Conservation (phyloP, 129 eudicot genomes). For the Flaveria robusta region DNA sequence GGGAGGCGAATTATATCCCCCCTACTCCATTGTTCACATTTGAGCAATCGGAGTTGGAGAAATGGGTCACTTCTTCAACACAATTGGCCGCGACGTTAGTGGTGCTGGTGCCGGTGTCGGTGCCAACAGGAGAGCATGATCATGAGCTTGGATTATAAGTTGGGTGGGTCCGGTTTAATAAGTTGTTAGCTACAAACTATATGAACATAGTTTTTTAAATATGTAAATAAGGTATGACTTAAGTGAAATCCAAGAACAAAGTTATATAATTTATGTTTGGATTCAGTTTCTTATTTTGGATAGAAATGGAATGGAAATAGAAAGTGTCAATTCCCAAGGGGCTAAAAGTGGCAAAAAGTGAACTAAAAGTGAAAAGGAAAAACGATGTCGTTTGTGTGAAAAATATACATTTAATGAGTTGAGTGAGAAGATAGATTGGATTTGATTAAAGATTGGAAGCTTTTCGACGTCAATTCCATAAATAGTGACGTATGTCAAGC, state of each 20-base stretch:
- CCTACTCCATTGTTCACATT: constrained; percentile 29
- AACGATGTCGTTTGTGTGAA: constrained; percentile 18
- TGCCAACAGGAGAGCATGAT: neutral
- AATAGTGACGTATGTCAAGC: constrained; percentile 37
- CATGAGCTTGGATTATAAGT: constrained; percentile 14
- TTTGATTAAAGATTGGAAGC: constrained; percentile 46
- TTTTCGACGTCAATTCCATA: constrained; percentile 35
- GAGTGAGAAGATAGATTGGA: constrained; percentile 38
- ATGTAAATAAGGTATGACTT: constrained; percentile 18
- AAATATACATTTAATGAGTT: constrained; percentile 27
- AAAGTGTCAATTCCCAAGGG: constrained; percentile 37
- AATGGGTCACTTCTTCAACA: constrained; percentile 27
- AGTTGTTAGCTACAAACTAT: constrained; percentile 41
- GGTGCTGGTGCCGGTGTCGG: neutral
- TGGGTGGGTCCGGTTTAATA: constrained; percentile 35
- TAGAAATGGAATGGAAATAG: constrained; percentile 30
- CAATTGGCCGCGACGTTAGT: constrained; percentile 15
- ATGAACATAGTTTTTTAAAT: constrained; percentile 26
- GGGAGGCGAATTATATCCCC: constrained; percentile 33
- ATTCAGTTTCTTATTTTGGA: neutral
- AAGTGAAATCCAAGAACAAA: constrained; percentile 7
- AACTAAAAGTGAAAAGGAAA: constrained; percentile 31
- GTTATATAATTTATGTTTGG: neutral
- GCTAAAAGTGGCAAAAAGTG: constrained; percentile 34
- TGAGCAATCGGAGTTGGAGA: constrained; percentile 28